These are phyloP conservation scores for Rubroboletus satanas DNA, from an alignment of 768 basidiomycete genomes.

Conservation along the genomic window DNA sequence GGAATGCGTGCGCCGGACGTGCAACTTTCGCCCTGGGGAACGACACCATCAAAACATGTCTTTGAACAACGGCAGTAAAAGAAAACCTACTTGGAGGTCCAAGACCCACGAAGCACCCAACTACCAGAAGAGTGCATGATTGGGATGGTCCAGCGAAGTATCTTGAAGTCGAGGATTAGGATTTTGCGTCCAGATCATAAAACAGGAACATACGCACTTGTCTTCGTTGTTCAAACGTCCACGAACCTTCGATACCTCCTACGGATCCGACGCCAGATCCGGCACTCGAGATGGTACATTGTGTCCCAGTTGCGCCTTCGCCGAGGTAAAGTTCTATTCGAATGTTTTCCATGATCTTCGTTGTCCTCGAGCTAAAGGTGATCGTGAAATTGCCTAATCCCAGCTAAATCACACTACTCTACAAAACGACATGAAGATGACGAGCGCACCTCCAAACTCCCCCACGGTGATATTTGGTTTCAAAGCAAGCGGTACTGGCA, in stretches of 20 bases:
- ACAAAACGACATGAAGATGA: background rate
- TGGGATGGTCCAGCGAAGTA: conserved; percentile 76
- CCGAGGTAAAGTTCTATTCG: conserved; percentile 74
- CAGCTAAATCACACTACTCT: background rate
- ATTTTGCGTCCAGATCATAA: background rate
- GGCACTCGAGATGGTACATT: conserved; percentile 62
- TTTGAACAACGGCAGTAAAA: background rate
- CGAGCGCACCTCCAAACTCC: conserved; percentile 30
- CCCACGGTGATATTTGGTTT: conserved; percentile 38
- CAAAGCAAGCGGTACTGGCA: conserved; percentile 50
- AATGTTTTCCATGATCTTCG: conserved; percentile 66
- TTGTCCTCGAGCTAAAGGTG: conserved; percentile 59
- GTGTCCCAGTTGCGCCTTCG: conserved; percentile 65
- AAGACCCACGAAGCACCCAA: conserved; percentile 76
- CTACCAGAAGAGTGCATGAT: conserved; percentile 61
- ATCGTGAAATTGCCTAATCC: conserved; percentile 57
- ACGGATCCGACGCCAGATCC: conserved; percentile 43
- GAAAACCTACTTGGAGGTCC: conserved; percentile 55
- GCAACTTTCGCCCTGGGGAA: conserved; percentile 37
- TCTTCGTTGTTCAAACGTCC: conserved; percentile 73
- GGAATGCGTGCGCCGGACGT: conserved; percentile 72
- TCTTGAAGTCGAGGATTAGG: conserved; percentile 35
- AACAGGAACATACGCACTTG: conserved; percentile 38
- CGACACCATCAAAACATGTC: conserved; percentile 1
- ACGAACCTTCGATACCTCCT: conserved; percentile 53